phyloP scores from a whole-genome alignment of 805 yeast genomes.

The Sugiyamaella chiloensis region DNA sequence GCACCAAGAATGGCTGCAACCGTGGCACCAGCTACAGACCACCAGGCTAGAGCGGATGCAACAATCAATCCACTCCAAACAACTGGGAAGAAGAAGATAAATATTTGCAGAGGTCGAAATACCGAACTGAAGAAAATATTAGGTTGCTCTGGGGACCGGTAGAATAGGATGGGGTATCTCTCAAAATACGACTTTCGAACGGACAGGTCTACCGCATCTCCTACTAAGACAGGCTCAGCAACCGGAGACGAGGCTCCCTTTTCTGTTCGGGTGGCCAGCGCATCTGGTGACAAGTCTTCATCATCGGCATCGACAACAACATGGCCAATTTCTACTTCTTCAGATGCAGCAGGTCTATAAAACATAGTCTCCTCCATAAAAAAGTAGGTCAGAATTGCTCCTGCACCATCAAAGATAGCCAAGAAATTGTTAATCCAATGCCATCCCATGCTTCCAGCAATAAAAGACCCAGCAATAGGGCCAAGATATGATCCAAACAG shows the following conservation, averaged over 20 bases:
- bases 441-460: constrained; percentile 11
- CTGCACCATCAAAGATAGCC: constrained; percentile 8
- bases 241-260: neutral
- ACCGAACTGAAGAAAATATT: constrained; percentile 5
- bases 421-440: constrained; percentile 10
- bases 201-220: neutral
- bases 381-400: constrained; percentile 3
- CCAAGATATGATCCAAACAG: constrained; percentile 54
- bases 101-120: constrained; percentile 6
- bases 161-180: constrained; percentile 4
- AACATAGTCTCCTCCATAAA: constrained; percentile 12
- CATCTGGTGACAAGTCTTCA: neutral
- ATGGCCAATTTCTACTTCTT: constrained; percentile 4
- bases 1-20: constrained; percentile 10
- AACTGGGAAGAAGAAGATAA: constrained; percentile 11
- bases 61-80: constrained; percentile 18
- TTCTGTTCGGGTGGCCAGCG: neutral
- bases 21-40: constrained; percentile 12
- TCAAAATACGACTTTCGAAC: neutral
- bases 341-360: constrained; percentile 3
- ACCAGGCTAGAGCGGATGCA: constrained; percentile 15
- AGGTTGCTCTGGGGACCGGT: constrained; percentile 9
- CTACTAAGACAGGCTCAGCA: neutral
- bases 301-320: neutral
- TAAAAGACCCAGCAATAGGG: constrained; percentile 48